Evolutionary conservation across 2,329 filamentous ascomycete species (phyloP), one percentile per base, ranked within the genome.

Genomic region (Ophiostoma ips): DNA sequence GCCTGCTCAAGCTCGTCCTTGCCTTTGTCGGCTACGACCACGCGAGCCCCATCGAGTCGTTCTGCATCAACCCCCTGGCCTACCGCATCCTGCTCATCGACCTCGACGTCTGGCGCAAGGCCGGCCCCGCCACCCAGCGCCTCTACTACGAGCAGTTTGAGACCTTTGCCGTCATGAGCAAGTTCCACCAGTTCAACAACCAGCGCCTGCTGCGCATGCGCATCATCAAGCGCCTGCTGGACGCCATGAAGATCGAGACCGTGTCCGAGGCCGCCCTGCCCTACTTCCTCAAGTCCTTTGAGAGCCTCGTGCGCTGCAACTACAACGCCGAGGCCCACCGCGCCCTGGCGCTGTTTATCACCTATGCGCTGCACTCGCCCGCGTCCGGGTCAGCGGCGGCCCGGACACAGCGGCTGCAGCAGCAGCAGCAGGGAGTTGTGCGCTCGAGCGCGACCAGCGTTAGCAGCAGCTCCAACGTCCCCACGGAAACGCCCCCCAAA

Each of bases 81-180:
- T 98, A 96, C 65, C 82, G 92, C 43, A 83, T 95, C 33, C 71
- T 98, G 16, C 73, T 98, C 28, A 86, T 96, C 49, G 92, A 98
- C 64, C 79, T 94, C 56, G 90, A 95, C 59, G 84, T 90, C 18
- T 98, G 92, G 92, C 79, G 90, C 56, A 82, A 79, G 64, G 85
- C 84, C 19, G 82, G 85, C 33, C 63, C 79, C 5, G 74, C 81
- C 16, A 86, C 89, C 0, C 87, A 95, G 60, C 82, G 84, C 58
- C 71, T 95, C 21, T 98, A 96, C 65, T 96, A 95, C 66, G 81
- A 82, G 53, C 92, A 98, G 62, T 96, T 96, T 60, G 72, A 83
- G 54, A 83, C 82, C 0, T 95, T 98, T 66, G 84, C 86, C 1
- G 77, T 84, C n/a, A 83, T 83, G 59, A 95, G 90, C 72, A 89